Conservation (phyloP, 768 basidiomycete genomes). For the Steccherinum ochraceum region DNA sequence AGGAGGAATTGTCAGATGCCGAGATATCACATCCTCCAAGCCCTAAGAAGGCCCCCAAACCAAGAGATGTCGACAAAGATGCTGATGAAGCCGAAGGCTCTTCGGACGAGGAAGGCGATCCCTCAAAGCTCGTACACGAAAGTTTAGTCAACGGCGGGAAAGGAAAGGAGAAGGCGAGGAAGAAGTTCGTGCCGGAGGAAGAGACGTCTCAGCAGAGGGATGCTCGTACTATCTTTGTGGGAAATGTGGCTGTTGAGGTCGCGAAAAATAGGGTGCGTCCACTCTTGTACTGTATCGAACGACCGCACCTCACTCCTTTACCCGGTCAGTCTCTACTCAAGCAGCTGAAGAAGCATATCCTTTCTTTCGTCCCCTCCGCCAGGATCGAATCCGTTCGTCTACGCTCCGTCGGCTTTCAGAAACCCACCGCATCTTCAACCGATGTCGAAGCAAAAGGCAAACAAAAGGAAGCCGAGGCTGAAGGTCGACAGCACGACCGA, state of each 20-base stretch:
- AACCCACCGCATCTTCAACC: conserved; percentile 60
- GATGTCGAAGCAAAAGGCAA: conserved; percentile 27
- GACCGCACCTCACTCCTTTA: background rate
- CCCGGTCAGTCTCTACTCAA: conserved; percentile 59
- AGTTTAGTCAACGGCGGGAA: conserved; percentile 32
- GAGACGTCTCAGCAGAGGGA: conserved; percentile 75
- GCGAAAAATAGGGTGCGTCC: conserved; percentile 68
- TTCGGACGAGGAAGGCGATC: conserved; percentile 29
- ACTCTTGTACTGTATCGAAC: background rate
- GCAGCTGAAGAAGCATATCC: conserved; percentile 70
- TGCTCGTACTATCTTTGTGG: conserved; percentile 84
- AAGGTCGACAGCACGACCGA: conserved; percentile 42
- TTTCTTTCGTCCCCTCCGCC: conserved; percentile 61
- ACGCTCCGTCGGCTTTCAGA: conserved; percentile 88
- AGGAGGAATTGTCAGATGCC: background rate
- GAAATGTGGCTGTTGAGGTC: conserved; percentile 76
- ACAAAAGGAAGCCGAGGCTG: conserved; percentile 7
- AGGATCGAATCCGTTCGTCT: conserved; percentile 92
- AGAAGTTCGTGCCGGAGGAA: conserved; percentile 52
- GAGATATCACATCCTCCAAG: conserved; percentile 5
- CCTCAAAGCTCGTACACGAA: conserved; percentile 56
- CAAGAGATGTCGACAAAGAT: conserved; percentile 1
- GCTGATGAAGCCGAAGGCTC: conserved; percentile 9
- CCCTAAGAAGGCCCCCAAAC: conserved; percentile 1
- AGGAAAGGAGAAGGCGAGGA: conserved; percentile 20